Evolutionary conservation across 257 asterid genomes (phyloP).

Genomic region (Solanum arcanum): DNA sequence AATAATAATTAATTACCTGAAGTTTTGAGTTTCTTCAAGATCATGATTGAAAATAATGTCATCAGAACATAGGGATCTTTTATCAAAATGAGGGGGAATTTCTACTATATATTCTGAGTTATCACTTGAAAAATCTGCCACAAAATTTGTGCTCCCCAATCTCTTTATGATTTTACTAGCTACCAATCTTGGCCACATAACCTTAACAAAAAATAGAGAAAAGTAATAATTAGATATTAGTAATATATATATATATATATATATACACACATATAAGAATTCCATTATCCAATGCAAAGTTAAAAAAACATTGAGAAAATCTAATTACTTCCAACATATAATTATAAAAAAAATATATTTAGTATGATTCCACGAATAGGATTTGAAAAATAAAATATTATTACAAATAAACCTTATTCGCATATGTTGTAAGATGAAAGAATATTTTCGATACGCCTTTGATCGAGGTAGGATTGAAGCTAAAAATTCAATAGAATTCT

Average conservation of each 20-base stretch:
- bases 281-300: background rate
- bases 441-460: background rate
- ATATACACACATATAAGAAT: background rate
- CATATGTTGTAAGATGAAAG: background rate
- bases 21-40: conserved; percentile 6
- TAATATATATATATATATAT: no score
- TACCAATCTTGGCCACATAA: conserved; percentile 59
- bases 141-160: conserved; percentile 40
- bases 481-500: background rate
- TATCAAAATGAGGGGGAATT: conserved; percentile 15
- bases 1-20: conserved; percentile 19
- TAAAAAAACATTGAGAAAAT: background rate
- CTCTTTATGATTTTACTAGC: conserved; percentile 43
- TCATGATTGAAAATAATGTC: background rate
- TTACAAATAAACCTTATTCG: fast-evolving
- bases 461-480: background rate
- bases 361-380: background rate
- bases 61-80: conserved; percentile 10
- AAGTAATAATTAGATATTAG: background rate
- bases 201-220: background rate
- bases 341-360: background rate
- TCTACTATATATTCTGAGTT: conserved; percentile 10
- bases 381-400: background rate
- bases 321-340: background rate
- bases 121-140: conserved; percentile 34